Base-by-base conservation (phyloP, 2,329 filamentous ascomycete genomes). In the Mollisiaceae sp. region DNA sequence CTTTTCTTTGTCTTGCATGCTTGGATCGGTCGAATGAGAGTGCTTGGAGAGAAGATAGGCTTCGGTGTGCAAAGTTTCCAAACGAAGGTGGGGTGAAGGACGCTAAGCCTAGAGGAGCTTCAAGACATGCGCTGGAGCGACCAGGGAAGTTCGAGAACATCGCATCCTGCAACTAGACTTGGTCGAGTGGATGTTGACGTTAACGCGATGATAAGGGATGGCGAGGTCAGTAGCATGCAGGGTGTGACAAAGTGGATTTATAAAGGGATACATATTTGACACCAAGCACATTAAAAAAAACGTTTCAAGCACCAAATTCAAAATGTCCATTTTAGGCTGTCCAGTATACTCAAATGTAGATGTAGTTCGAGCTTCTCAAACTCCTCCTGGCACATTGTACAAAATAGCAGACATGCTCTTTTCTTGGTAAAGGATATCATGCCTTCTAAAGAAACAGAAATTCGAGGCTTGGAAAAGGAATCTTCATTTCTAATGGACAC, bases 31-130 rank as follows among this genome's bases (percentile, higher is more conserved):
- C 50, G 50, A 54, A 50, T 50, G 12, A 20, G n/a, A 45, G n/a
- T 45, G n/a, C 8, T 32, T 15, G 6, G 22, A 5, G 14, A 12
- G 6, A 15, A 54, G 50, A 54, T 32, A 32, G 27, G 12, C 11
- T 32, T 54, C 32, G 9, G 15, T 1, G 22, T n/a, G 27, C 22
- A 18, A 20, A 12, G 27, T 32, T 27, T 11, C 24, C 24, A 36
- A 32, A 35, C 20, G 24, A 50, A 60, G 15, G 58, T 60, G 58
- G 58, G 39, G 41, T 43, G 58, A 35, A 22, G 8, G 18, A 58
- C 32, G 55, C 32, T 58, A 58, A 32, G n/a, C 50, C 24, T 3
- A 18, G 27, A 54, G 50, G 9, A 54, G 12, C 50, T 54, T 9
- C 24, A 54, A 8, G 6, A 32, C 24, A 54, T 45, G 20, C 24